These are phyloP conservation scores for Aspergillus cavernicola DNA, from an alignment of 495 filamentous ascomycete genomes.

Conservation along the genomic window DNA sequence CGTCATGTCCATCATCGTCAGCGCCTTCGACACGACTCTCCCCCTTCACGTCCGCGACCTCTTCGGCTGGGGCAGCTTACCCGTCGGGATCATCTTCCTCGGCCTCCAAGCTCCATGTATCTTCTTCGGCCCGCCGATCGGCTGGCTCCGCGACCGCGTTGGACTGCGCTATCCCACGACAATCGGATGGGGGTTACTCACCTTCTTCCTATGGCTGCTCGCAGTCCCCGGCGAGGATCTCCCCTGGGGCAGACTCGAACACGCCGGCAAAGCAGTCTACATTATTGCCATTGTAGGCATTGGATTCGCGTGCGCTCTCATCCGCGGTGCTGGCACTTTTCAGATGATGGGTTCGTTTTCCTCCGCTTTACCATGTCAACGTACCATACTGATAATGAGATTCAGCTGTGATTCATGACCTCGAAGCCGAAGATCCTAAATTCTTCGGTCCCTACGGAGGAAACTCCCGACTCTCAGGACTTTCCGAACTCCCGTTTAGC, in stretches of 20 bases:
- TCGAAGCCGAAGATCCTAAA: slow-evolving; percentile 9
- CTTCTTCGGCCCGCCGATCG: slow-evolving; percentile 12
- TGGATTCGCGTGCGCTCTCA: slow-evolving; percentile 1
- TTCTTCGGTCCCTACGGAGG: slow-evolving; percentile 23
- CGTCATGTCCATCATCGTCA: slow-evolving; percentile 5
- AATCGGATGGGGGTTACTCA: slow-evolving; percentile 9
- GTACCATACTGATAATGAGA: background rate
- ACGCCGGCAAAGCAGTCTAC: background rate
- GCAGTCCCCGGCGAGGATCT: slow-evolving; percentile 7
- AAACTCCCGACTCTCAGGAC: slow-evolving; percentile 23
- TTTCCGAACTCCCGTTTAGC: slow-evolving; percentile 24
- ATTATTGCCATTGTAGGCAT: slow-evolving; percentile 4
- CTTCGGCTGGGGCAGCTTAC: slow-evolving; percentile 21
- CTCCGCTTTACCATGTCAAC: background rate
- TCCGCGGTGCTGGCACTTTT: slow-evolving; percentile 4
- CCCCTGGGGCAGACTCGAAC: background rate
- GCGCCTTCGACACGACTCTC: slow-evolving; percentile 22
- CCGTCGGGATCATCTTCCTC: slow-evolving; percentile 23
- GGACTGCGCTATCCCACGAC: slow-evolving; percentile 17
- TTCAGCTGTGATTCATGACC: slow-evolving; percentile 15
- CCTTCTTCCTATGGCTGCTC: slow-evolving; percentile 13
- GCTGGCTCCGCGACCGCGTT: slow-evolving; percentile 21
- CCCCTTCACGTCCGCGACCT: slow-evolving; percentile 19
- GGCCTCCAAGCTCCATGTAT: slow-evolving; percentile 16
- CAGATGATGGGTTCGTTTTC: slow-evolving; percentile 11